Conservation (phyloP, 305 asterid species). For the Plantago coronopus region DNA sequence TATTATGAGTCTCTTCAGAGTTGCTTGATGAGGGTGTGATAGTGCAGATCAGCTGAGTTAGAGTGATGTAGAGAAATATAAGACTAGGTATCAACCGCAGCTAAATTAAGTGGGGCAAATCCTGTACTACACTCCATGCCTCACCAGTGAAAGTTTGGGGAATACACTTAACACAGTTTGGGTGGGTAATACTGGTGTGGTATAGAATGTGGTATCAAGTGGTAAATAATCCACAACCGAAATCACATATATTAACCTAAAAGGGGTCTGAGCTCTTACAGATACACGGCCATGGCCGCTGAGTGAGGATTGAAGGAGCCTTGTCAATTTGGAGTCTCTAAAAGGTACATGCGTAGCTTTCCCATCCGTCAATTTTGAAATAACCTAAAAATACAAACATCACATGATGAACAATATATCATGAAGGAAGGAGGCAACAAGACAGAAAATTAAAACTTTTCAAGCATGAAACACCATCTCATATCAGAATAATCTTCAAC, state of each 20-base stretch:
- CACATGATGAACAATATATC: slow-evolving; percentile 24
- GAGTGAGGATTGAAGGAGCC: slow-evolving; percentile 96
- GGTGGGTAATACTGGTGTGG: no score
- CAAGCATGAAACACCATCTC: slow-evolving; percentile 10
- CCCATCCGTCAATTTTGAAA: slow-evolving; percentile 89
- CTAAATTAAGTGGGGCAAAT: no score
- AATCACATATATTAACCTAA: slow-evolving; percentile 13
- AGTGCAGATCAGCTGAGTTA: slow-evolving; percentile 80
- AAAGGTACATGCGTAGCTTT: slow-evolving; percentile 85
- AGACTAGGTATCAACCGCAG: slow-evolving; percentile 13
- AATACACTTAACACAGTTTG: no score
- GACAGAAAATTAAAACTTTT: neutral
- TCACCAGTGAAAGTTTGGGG: no score
- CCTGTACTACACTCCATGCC: no score
- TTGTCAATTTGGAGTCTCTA: slow-evolving; percentile 96
- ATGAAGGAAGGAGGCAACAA: slow-evolving; percentile 14
- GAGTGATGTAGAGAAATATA: slow-evolving; percentile 26
- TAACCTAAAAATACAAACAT: slow-evolving; percentile 58
- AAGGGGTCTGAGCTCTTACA: slow-evolving; percentile 45
- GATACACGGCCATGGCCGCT: slow-evolving; percentile 99
- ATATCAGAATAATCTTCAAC: no score
- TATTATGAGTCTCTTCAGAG: slow-evolving; percentile 97
- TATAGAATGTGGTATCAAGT: no score
- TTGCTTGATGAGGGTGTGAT: slow-evolving; percentile 97
- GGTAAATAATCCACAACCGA: neutral